phyloP scores from a whole-genome alignment of 768 basidiomycete species.

The Imleria badia region DNA sequence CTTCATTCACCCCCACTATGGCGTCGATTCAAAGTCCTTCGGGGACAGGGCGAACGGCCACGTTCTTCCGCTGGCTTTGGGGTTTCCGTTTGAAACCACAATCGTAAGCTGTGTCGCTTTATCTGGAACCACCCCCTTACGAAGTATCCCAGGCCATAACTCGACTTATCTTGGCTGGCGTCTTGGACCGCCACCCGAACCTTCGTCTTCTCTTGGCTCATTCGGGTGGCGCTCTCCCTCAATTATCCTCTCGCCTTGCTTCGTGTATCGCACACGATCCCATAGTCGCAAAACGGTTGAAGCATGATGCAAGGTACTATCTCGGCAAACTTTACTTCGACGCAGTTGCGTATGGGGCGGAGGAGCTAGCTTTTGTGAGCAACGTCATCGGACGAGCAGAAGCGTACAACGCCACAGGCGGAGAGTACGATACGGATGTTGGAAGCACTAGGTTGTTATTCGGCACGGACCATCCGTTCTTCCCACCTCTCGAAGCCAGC shows the following conservation, averaged over 20 bases:
- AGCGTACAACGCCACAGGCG: conserved; percentile 40
- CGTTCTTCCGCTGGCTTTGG: conserved; percentile 81
- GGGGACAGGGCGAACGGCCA: conserved; percentile 81
- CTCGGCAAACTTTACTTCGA: conserved; percentile 79
- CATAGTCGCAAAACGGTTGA: conserved; percentile 65
- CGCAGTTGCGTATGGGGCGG: conserved; percentile 86
- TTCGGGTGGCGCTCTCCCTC: conserved; percentile 82
- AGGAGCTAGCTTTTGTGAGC: conserved; percentile 79
- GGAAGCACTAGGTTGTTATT: conserved; percentile 70
- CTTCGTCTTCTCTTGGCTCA: conserved; percentile 83
- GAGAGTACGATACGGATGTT: conserved; percentile 30
- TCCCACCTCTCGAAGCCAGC: conserved; percentile 69
- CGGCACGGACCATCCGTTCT: conserved; percentile 90
- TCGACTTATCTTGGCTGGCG: conserved; percentile 77
- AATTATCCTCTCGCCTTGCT: conserved; percentile 79
- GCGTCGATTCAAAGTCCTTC: conserved; percentile 71
- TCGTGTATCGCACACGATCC: conserved; percentile 89
- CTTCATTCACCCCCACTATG: conserved; percentile 88
- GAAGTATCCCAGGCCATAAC: conserved; percentile 55
- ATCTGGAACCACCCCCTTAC: conserved; percentile 7
- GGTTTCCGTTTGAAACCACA: conserved; percentile 91
- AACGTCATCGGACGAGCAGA: conserved; percentile 64
- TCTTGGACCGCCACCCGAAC: conserved; percentile 73
- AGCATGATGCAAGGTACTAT: conserved; percentile 83
- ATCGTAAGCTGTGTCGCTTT: conserved; percentile 48